A percentile compares a stretch with the other conserved stretches of the same genome.
Conservation (phyloP, 371 early-diverging fungal genomes). For the Mortierella sp. region DNA sequence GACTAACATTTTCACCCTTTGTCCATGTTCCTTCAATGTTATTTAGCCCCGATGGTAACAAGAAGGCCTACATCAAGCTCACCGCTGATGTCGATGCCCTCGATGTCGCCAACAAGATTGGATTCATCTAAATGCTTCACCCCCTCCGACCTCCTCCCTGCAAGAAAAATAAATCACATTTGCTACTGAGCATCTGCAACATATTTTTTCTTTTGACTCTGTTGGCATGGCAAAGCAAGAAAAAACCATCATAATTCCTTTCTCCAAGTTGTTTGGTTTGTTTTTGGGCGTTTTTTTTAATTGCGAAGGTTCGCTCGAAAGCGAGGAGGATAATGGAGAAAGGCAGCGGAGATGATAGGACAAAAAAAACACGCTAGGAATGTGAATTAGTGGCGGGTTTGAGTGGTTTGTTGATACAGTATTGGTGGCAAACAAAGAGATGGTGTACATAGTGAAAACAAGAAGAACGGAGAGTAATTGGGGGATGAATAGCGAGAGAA, state of each 20-base stretch:
- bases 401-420: background rate
- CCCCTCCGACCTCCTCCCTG: no score
- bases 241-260: no score
- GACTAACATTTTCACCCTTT: background rate
- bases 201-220: no score
- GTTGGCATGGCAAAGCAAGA: no score
- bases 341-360: background rate
- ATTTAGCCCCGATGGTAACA: constrained; percentile 92
- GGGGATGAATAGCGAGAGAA: background rate
- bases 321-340: background rate
- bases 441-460: constrained; percentile 1
- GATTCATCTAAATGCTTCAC: constrained; percentile 54
- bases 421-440: background rate
- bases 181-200: no score
- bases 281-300: background rate
- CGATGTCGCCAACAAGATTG: constrained; percentile 96
- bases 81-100: constrained; percentile 97
- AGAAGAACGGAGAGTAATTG: background rate
- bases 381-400: background rate
- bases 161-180: no score
- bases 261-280: background rate
- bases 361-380: constrained; percentile 11
- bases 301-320: background rate
- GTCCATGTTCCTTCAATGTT: background rate
- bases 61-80: constrained; percentile 99